Base-by-base conservation (phyloP, 208 protist genomes). In the Angomonas ambiguus region DNA sequence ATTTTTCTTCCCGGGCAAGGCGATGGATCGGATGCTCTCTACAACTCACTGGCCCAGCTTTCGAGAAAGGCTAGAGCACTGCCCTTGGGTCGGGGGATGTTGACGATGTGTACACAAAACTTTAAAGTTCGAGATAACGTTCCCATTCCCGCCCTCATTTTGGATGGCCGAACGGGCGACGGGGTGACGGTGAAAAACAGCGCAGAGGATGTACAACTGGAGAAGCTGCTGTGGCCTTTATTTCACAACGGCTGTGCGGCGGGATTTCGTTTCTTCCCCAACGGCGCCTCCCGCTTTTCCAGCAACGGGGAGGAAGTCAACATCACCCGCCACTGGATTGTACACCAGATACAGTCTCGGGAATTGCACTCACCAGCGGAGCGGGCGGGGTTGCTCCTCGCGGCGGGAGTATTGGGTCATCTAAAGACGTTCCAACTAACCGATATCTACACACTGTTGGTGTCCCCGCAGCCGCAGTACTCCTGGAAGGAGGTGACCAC, bases 181-280 rank as follows among this genome's bases (percentile, higher is more conserved):
- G 85, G 83, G 6, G 74, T 95, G 49, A 65, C 55, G 55, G 71
- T 95, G 16, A 71, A 62, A 30, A 85, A 85, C 74, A 86, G 79
- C 62, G 62, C 62, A 0, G 73, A 79, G 13, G 85, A 85, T 22
- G 62, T 76, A 16, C 49, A 72, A 22, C 31, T 58, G 2, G 74
- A 79, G 0, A 51, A 66, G 34, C 42, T 90, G 27, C 74, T 89
- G 66, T 95, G 89, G 86, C 89, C 89, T 1, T 24, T 77, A 16
- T 88, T 95, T 62, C 89, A 95, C 76, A 95, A 92, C 68, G 83
- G 89, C 16, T 95, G 89, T 63, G 83, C 89, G 0, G 89, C 89
- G 8, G 89, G 81, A 1, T 58, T 95, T 24, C 83, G 89, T 6
- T 92, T 92, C 62, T 67, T 95, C 35, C 81, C 89, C n/a, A 27